Percentiles rank a stretch among this genome's conserved stretches.
Conservation (phyloP, 495 filamentous ascomycete genomes). For the Aspergillus mulundensis region DNA sequence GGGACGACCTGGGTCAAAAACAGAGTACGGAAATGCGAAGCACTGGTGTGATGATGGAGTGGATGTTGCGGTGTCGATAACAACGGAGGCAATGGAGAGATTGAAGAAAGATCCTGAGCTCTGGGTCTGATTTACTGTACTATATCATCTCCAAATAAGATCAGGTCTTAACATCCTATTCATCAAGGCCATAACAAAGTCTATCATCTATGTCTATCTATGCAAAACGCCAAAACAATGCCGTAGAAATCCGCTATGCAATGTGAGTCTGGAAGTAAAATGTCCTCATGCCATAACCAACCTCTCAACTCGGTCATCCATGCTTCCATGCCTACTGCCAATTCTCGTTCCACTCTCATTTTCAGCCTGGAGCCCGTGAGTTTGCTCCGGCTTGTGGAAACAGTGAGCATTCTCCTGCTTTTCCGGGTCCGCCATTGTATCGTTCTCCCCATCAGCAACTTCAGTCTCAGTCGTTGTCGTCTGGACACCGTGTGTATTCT, state of each 20-base stretch:
- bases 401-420: background rate
- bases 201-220: background rate
- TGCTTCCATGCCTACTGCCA: background rate
- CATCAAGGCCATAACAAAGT: background rate
- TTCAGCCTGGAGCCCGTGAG: background rate
- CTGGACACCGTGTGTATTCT: too few relatives aligned
- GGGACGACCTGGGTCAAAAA: background rate
- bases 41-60: slow-evolving; percentile 15
- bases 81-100: background rate
- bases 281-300: background rate
- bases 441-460: background rate
- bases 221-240: background rate
- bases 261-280: background rate
- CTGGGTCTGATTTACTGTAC: background rate
- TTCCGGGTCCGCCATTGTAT: background rate
- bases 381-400: background rate
- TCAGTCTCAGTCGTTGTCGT: background rate
- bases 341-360: background rate
- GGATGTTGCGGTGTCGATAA: slow-evolving; percentile 4
- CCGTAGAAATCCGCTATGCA: background rate
- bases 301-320: background rate
- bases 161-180: background rate
- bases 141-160: background rate
- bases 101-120: slow-evolving; percentile 2
- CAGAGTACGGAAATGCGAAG: background rate